These are phyloP conservation scores for Ustilago shanxiensis DNA, from an alignment of 1,284 basidiomycete species.

Conservation along the genomic window DNA sequence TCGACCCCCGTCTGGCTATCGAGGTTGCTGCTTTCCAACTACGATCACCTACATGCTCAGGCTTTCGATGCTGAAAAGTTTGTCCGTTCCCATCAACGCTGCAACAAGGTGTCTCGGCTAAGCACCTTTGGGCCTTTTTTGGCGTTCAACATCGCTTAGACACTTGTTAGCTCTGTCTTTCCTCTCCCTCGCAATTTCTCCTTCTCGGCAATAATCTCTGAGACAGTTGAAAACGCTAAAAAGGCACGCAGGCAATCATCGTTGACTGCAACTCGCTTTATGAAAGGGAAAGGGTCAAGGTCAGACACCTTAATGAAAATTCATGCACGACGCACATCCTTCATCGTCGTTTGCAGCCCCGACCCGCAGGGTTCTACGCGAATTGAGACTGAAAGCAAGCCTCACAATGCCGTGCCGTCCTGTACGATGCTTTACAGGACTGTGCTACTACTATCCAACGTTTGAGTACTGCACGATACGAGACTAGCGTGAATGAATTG, in stretches of 20 bases:
- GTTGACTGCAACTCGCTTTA: too few relatives aligned
- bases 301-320: too few relatives aligned
- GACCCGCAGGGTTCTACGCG: background rate
- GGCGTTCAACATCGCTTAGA: background rate
- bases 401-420: too few relatives aligned
- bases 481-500: background rate
- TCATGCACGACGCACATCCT: slow-evolving; percentile 10
- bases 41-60: background rate
- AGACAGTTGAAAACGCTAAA: background rate
- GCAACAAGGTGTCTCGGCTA: slow-evolving; percentile 4
- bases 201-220: too few relatives aligned
- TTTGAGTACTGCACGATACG: background rate
- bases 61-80: background rate
- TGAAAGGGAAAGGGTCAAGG: too few relatives aligned
- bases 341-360: slow-evolving; percentile 5
- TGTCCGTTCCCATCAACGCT: background rate
- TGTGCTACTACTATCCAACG: too few relatives aligned
- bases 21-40: background rate
- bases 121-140: background rate
- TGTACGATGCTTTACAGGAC: too few relatives aligned
- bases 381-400: background rate
- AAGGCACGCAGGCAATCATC: background rate
- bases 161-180: background rate
- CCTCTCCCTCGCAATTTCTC: too few relatives aligned
- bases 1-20: too few relatives aligned